Base-by-base conservation (phyloP, 148 eudicot species). In the Rhododendron molle region DNA sequence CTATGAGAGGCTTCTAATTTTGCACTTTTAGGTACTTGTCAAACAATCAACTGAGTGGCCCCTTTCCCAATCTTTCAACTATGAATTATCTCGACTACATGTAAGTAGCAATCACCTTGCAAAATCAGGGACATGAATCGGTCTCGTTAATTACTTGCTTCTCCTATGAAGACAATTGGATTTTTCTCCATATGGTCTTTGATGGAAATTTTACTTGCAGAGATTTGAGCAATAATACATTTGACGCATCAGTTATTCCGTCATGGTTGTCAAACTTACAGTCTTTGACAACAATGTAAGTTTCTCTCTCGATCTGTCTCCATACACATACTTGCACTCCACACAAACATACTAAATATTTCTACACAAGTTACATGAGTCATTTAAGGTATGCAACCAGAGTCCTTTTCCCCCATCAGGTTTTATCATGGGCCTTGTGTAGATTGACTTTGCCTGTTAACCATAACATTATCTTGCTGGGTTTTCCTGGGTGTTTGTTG, bases 171-270 rank as follows among this genome's bases (percentile, higher is more conserved):
- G 49, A 49, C 18, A 26, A 14, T 13, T 79, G 38, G 62, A 49
- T 46, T 54, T 58, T 81, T 38, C 26, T 81, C 26, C n/a, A 23
- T 38, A 58, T 20, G 13, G 23, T 7, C 28, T 16, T 36, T 38
- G 30, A 36, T 30, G 18, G 38, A 36, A 14, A 32, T 56, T 15
- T 82, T 54, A 20, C 85, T 86, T 86, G 87, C 94, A 93, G 95
- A 90, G 94, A 93, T 76, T 69, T 93, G 88, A 89, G 95, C 90
- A 92, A 92, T 69, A 93, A 93, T 43, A 76, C 77, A 40, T 93
- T 93, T 86, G 83, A 72, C 1, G 81, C 87, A 83, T 86, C 95
- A 52, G 52, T 82, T 50, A 44, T 90, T 82, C 92, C 95, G n/a
- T 26, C 50, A 72, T 93, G 93, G 93, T 85, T 92, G 79, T 78